Evolutionary conservation across 768 basidiomycete species (phyloP), one percentile per base, ranked within the genome.

Genomic region (Piloderma croceum): DNA sequence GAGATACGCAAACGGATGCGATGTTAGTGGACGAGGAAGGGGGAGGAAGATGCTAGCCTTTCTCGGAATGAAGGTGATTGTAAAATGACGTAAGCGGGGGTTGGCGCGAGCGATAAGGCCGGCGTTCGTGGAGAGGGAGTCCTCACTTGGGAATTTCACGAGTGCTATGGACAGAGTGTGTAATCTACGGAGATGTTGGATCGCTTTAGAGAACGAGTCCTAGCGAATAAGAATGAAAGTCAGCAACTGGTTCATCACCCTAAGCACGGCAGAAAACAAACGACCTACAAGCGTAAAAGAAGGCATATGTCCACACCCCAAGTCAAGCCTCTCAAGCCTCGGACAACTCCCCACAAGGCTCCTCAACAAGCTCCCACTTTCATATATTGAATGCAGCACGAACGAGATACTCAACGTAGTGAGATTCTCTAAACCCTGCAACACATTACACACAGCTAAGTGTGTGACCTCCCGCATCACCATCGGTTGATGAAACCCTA

Each of bases 331-430:
- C 24, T 63, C 67, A 25, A 88, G 65, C 38, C 71, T 70, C 9
- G 84, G 83, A 51, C 83, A 86, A 1, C 80, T 71, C 10, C 75
- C 62, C 38, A 77, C 74, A 42, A 88, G 70, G 3, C 80, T 78
- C 33, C 81, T 75, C 24, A 88, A 66, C 42, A 86, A 63, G 48
- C 78, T 78, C 20, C 76, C 79, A 51, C 81, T 80, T 48, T 88
- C 84, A 51, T 86, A 86, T 4, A 57, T 59, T 51, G 79, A 77
- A 51, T 86, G 81, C 36, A 87, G 70, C 27, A 74, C 71, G 53
- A 87, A 87, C 12, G 75, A 65, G 31, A 87, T 73, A 39, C 71
- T 77, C 41, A 88, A 66, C 29, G 76, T 71, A 10, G 65, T 70
- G 19, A 88, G 68, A 4, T 66, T 65, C 15, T 70, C 69, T 17